A percentile compares a stretch with the other conserved stretches of the same genome.
These are phyloP conservation scores for Cercospora sp. DNA, from an alignment of 2,329 filamentous ascomycete species.

Conservation along the genomic window DNA sequence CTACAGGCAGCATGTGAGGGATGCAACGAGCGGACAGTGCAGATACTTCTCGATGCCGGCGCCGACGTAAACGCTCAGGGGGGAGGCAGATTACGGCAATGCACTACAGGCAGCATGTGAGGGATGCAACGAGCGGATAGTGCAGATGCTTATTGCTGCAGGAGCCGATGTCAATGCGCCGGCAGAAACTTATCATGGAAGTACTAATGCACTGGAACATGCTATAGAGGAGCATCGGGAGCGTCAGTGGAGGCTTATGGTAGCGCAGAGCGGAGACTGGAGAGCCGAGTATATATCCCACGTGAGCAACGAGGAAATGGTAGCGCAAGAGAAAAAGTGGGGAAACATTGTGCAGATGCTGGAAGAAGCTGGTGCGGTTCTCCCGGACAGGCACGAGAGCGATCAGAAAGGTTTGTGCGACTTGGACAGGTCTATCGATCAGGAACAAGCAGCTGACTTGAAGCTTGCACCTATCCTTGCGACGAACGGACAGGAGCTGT, in stretches of 20 bases:
- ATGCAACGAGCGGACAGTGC: conserved; percentile 11
- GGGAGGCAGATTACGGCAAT: conserved; percentile 16
- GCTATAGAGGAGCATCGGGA: not conserved
- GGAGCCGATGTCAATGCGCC: conserved; percentile 23
- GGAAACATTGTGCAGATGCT: not conserved
- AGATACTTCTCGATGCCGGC: conserved; percentile 23
- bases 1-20: conserved; percentile 9
- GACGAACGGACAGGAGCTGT: too few relatives aligned
- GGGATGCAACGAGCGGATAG: conserved; percentile 5
- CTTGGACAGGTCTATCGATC: too few relatives aligned
- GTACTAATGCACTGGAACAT: not conserved
- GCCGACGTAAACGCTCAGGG: conserved; percentile 25
- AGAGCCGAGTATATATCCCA: not conserved
- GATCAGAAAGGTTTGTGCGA: too few relatives aligned
- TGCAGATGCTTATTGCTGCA: conserved; percentile 20
- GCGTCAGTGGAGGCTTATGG: not conserved
- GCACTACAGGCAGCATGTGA: conserved; percentile 18
- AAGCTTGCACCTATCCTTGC: too few relatives aligned
- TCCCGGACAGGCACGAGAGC: not conserved
- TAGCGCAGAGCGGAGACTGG: not conserved
- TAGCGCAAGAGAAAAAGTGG: not conserved
- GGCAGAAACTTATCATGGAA: not conserved
- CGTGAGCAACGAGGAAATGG: not conserved
- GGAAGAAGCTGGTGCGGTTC: not conserved
- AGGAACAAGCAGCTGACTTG: too few relatives aligned